A percentile compares a stretch with the other conserved stretches of the same genome.
phyloP scores from a whole-genome alignment of 2,329 filamentous ascomycete genomes.

The Cladosporium colombiae region DNA sequence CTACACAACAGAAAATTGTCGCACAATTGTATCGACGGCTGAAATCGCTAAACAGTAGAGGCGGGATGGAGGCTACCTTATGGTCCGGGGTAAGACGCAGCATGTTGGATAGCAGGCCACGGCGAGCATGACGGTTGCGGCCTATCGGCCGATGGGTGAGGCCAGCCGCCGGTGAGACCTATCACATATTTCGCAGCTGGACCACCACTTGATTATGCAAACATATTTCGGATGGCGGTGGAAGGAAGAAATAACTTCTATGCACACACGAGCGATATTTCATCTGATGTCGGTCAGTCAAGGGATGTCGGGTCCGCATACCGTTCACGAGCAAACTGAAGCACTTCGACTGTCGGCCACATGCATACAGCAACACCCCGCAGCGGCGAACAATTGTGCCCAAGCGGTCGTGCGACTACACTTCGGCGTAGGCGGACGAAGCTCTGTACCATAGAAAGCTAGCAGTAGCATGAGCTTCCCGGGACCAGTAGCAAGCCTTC shows the following conservation, averaged over 20 bases:
- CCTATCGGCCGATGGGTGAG: conserved; percentile 2
- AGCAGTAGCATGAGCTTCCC: conserved; percentile 17
- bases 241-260: neutral
- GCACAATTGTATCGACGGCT: conserved; percentile 34
- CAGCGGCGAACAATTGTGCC: conserved; percentile 9
- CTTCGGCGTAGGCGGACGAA: conserved; percentile 20
- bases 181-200: neutral
- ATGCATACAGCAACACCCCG: conserved; percentile 15
- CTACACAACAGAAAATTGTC: conserved; percentile 33
- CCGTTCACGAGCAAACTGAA: neutral
- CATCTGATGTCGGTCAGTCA: neutral
- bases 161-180: neutral
- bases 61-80: conserved; percentile 24
- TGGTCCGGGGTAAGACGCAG: conserved; percentile 13
- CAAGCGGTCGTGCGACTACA: conserved; percentile 27
- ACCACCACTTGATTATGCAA: too few relatives aligned
- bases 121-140: conserved; percentile 10
- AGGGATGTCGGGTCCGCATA: neutral
- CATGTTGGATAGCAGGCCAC: conserved; percentile 12
- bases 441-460: conserved; percentile 4
- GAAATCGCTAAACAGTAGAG: conserved; percentile 13
- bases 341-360: neutral
- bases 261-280: neutral
- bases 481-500: neutral
- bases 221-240: too few relatives aligned